Conservation (phyloP, 139 green algal genomes). For the Tetradesmus lagerheimii region DNA sequence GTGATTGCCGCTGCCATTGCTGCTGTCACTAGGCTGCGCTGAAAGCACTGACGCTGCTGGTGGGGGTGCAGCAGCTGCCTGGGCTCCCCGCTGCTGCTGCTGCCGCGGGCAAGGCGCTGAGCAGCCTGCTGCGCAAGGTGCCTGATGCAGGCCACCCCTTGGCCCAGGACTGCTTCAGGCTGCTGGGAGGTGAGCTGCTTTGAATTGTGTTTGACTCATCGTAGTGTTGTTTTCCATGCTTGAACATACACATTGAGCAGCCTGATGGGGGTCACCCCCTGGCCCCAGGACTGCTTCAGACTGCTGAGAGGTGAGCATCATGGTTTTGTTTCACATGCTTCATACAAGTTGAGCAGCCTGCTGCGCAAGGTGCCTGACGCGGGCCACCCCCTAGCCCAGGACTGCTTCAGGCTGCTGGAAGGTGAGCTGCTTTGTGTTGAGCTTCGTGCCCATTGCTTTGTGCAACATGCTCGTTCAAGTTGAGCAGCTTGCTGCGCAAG, state of each 20-base stretch:
- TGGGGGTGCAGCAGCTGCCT: slow-evolving; percentile 70
- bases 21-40: slow-evolving; percentile 55
- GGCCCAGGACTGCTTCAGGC: slow-evolving; percentile 69
- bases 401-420: slow-evolving; percentile 61
- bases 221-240: too few relatives aligned
- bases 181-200: slow-evolving; percentile 53
- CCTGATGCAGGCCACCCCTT: slow-evolving; percentile 69
- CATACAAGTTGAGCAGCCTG: slow-evolving; percentile 56
- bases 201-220: too few relatives aligned
- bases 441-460: too few relatives aligned
- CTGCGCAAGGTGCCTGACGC: slow-evolving; percentile 71
- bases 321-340: too few relatives aligned
- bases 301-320: slow-evolving; percentile 56
- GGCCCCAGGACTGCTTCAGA: slow-evolving; percentile 70
- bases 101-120: slow-evolving; percentile 61
- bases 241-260: neutral
- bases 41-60: slow-evolving; percentile 65
- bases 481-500: slow-evolving; percentile 63
- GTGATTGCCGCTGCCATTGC: neutral
- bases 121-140: slow-evolving; percentile 68
- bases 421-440: slow-evolving; percentile 36
- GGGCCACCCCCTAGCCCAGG: slow-evolving; percentile 73
- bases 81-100: slow-evolving; percentile 51
- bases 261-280: slow-evolving; percentile 67
- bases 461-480: too few relatives aligned